Percentiles rank a stretch among this genome's conserved stretches.
These are phyloP conservation scores for Perkinsus olseni DNA, from an alignment of 169 alveolate genomes.

Conservation along the genomic window DNA sequence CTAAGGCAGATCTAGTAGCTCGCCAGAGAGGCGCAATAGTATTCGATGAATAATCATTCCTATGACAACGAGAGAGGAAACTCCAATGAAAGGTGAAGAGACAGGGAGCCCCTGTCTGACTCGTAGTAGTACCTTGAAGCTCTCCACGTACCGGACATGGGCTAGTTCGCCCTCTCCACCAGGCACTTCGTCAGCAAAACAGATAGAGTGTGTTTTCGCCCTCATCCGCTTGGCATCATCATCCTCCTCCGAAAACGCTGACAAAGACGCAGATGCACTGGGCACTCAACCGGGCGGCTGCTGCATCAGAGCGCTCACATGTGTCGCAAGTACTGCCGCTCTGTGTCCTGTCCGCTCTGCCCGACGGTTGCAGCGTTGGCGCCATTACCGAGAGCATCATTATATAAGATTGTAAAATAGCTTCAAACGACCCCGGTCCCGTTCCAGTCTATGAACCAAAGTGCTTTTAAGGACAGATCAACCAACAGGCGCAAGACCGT, in stretches of 20 bases:
- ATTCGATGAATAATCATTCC: too few relatives aligned
- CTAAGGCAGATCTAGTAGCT: too few relatives aligned
- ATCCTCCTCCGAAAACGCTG: background rate
- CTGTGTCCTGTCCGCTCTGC: background rate
- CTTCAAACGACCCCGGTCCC: background rate
- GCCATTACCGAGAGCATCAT: background rate
- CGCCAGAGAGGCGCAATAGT: too few relatives aligned
- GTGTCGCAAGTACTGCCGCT: background rate
- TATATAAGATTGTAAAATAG: background rate
- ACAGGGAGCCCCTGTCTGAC: background rate
- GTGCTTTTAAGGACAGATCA: too few relatives aligned
- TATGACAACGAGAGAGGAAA: background rate
- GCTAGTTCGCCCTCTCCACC: background rate
- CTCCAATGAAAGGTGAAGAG: background rate
- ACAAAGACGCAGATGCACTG: too few relatives aligned
- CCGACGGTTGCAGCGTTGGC: background rate
- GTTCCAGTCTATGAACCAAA: background rate
- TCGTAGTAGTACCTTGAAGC: background rate
- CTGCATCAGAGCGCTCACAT: background rate
- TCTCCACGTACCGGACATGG: background rate
- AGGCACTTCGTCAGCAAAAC: background rate
- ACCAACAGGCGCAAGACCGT: too few relatives aligned
- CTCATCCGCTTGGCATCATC: background rate
- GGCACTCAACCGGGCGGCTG: too few relatives aligned
- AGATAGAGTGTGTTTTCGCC: background rate